Percentiles rank a stretch among this genome's conserved stretches.
These are phyloP conservation scores for Tremella mesenterica DNA, from an alignment of 768 basidiomycete species.

Conservation along the genomic window DNA sequence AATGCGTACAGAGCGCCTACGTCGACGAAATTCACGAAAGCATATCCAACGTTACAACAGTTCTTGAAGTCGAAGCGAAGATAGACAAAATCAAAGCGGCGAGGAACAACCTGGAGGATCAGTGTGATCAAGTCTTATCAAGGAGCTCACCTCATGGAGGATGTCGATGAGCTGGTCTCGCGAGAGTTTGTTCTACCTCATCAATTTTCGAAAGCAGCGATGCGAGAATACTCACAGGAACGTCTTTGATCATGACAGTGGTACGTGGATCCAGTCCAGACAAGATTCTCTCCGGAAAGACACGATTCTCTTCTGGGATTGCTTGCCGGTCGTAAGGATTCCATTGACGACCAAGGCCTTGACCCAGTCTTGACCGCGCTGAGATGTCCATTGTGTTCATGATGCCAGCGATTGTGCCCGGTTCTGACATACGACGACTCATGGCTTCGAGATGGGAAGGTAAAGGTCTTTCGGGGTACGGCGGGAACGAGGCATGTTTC, in stretches of 20 bases:
- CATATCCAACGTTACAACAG: constrained; percentile 43
- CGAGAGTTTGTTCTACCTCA: constrained; percentile 38
- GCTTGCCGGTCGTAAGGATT: constrained; percentile 11
- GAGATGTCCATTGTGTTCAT: constrained; percentile 7
- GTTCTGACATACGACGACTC: constrained; percentile 13
- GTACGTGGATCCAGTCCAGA: constrained; percentile 34
- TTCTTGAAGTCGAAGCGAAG: constrained; percentile 43
- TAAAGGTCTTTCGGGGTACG: no score
- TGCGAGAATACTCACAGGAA: constrained; percentile 26
- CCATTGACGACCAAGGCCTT: constrained; percentile 21
- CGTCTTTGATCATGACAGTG: constrained; percentile 44
- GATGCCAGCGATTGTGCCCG: constrained; percentile 16
- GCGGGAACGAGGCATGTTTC: no score
- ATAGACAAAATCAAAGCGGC: constrained; percentile 42
- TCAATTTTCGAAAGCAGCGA: no score
- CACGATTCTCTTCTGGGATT: constrained; percentile 26
- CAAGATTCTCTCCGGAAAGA: constrained; percentile 26
- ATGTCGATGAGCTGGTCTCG: constrained; percentile 38
- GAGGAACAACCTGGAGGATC: constrained; percentile 33
- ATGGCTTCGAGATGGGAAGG: constrained; percentile 11
- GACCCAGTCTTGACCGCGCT: neutral
- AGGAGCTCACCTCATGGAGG: constrained; percentile 34
- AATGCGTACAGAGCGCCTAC: constrained; percentile 30
- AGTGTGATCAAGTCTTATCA: neutral
- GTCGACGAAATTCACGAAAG: constrained; percentile 41